These are phyloP conservation scores for Setaria italica DNA, from an alignment of 202 grass and related monocot species.

Conservation along the genomic window DNA sequence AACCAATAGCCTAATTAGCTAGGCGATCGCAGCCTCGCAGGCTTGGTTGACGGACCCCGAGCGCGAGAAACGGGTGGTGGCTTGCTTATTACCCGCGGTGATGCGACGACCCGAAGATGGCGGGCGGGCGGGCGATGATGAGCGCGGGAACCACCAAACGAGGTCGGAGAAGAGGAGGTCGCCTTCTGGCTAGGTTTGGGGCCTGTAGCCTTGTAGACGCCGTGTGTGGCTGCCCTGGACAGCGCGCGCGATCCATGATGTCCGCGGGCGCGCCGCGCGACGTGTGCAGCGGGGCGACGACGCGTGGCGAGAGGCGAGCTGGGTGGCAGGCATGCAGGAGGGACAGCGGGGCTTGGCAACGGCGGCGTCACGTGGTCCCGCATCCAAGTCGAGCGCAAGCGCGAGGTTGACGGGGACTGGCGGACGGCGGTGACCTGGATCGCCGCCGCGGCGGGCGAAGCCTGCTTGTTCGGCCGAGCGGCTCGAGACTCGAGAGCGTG, in stretches of 20 bases:
- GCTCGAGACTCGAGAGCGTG: too few relatives aligned
- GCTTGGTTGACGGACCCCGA: too few relatives aligned
- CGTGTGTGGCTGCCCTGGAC: not conserved
- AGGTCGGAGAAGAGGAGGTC: not conserved
- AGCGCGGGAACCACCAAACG: not conserved
- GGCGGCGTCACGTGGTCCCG: not conserved
- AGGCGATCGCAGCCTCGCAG: too few relatives aligned
- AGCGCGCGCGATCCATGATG: not conserved
- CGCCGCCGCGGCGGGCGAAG: too few relatives aligned
- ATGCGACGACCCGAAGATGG: not conserved
- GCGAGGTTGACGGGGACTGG: not conserved
- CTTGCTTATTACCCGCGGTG: conserved; percentile 1
- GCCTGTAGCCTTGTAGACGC: not conserved
- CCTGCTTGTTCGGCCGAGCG: too few relatives aligned
- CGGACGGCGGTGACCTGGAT: too few relatives aligned
- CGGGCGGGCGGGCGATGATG: not conserved
- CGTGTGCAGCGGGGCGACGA: not conserved
- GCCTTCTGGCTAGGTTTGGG: not conserved
- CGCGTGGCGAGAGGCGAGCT: not conserved
- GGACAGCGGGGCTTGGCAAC: conserved; percentile 3
- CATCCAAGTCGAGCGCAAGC: not conserved
- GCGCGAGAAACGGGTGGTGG: not conserved
- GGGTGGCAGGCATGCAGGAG: conserved; percentile 22
- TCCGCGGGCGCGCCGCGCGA: not conserved
- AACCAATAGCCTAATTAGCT: too few relatives aligned